These are phyloP conservation scores for Chionographis japonica DNA, from an alignment of 106 monocot genomes.

Conservation along the genomic window DNA sequence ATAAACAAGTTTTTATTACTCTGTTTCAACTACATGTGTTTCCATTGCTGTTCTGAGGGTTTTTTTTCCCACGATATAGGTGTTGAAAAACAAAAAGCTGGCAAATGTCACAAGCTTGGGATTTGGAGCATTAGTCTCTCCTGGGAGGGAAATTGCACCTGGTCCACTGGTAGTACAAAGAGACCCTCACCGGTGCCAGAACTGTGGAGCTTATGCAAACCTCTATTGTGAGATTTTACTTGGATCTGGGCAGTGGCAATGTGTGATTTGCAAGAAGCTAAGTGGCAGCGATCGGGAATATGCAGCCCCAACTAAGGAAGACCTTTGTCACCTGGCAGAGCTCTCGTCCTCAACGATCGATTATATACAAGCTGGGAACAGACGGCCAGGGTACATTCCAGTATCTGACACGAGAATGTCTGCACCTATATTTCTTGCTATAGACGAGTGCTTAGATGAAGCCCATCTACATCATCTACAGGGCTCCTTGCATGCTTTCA, in stretches of 20 bases:
- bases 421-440: constrained; percentile 78
- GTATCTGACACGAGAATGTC: constrained; percentile 68
- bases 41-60: background rate
- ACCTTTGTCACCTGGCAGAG: constrained; percentile 64
- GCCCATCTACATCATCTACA: constrained; percentile 89
- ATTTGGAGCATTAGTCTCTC: constrained; percentile 91
- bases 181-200: constrained; percentile 81
- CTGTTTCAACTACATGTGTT: too few species aligned
- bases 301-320: constrained; percentile 56
- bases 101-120: constrained; percentile 77
- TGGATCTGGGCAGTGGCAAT: constrained; percentile 94
- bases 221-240: constrained; percentile 70
- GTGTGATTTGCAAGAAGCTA: constrained; percentile 81
- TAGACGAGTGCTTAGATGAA: constrained; percentile 98
- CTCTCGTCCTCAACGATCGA: constrained; percentile 63
- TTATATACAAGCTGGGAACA: constrained; percentile 76
- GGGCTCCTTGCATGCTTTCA: constrained; percentile 95
- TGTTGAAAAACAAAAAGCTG: constrained; percentile 73
- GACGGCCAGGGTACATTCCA: constrained; percentile 69
- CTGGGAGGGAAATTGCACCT: constrained; percentile 72
- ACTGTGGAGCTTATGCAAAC: constrained; percentile 89
- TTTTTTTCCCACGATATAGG: constrained; percentile 22
- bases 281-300: constrained; percentile 79
- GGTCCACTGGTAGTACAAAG: constrained; percentile 74
- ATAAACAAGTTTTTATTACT: too few species aligned